Conservation (phyloP, 805 yeast species). For the Barnettozyma botsteinii region DNA sequence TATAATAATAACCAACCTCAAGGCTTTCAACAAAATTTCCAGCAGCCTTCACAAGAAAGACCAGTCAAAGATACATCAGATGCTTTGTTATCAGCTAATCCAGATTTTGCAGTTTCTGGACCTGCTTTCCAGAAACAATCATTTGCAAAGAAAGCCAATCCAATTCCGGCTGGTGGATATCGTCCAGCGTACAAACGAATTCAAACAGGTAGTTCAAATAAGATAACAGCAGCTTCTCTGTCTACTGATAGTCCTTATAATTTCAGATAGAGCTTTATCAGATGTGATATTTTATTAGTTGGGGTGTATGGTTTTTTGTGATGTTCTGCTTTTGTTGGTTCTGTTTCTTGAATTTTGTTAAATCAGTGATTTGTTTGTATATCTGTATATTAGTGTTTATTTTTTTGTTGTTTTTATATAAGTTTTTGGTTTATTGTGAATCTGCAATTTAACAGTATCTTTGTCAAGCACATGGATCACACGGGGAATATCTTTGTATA, state of each 20-base stretch:
- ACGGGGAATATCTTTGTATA: too few species aligned
- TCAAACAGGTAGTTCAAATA: slow-evolving; percentile 23
- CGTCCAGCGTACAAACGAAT: slow-evolving; percentile 37
- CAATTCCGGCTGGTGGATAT: slow-evolving; percentile 21
- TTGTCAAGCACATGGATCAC: too few species aligned
- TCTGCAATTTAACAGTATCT: too few species aligned
- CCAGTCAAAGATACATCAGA: slow-evolving; percentile 31
- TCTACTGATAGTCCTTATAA: slow-evolving; percentile 41
- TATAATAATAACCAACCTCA: neutral
- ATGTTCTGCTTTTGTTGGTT: neutral
- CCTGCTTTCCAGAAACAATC: slow-evolving; percentile 15
- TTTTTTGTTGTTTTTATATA: too few species aligned
- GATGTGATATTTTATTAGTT: too few species aligned
- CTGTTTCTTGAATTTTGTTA: too few species aligned
- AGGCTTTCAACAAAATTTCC: neutral
- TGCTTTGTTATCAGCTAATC: slow-evolving; percentile 40
- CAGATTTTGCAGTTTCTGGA: slow-evolving; percentile 37
- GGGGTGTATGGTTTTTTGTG: neutral
- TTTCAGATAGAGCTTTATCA: slow-evolving; percentile 25
- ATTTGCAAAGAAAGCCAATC: slow-evolving; percentile 8
- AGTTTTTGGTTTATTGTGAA: too few species aligned
- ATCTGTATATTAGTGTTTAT: too few species aligned
- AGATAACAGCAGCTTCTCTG: slow-evolving; percentile 37
- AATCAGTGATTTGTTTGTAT: too few species aligned
- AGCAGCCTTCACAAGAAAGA: neutral